A percentile compares a stretch with the other conserved stretches of the same genome.
These are phyloP conservation scores for Parastagonospora avenae DNA, from an alignment of 2,329 filamentous ascomycete species.

Conservation along the genomic window DNA sequence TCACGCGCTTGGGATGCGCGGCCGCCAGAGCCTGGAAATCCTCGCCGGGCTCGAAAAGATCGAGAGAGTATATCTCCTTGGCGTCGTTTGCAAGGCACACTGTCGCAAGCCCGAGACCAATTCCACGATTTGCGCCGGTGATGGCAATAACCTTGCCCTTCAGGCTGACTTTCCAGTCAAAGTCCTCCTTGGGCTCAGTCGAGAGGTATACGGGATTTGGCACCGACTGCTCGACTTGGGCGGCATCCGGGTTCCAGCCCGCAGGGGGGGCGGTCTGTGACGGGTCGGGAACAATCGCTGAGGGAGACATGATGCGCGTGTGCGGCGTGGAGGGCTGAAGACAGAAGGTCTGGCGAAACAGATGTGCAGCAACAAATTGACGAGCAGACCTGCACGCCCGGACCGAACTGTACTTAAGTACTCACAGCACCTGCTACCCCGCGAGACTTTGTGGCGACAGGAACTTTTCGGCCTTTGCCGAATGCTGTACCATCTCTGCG, in stretches of 20 bases:
- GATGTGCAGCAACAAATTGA: slow-evolving; percentile 10
- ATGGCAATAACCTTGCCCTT: slow-evolving; percentile 48
- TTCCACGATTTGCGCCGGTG: slow-evolving; percentile 42
- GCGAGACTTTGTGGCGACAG: slow-evolving; percentile 16
- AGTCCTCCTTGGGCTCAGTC: slow-evolving; percentile 52
- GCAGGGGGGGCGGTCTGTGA: slow-evolving; percentile 20
- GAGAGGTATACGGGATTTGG: slow-evolving; percentile 44
- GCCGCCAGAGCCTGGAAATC: slow-evolving; percentile 52
- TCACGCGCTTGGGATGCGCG: slow-evolving; percentile 49
- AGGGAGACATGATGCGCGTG: slow-evolving; percentile 34
- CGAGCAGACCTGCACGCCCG: slow-evolving; percentile 7
- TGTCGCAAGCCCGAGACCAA: slow-evolving; percentile 54
- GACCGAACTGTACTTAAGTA: slow-evolving; percentile 27
- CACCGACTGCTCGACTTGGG: slow-evolving; percentile 28
- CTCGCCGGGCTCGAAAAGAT: slow-evolving; percentile 54
- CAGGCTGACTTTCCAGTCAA: slow-evolving; percentile 54
- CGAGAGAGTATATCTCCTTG: slow-evolving; percentile 55
- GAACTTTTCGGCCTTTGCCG: slow-evolving; percentile 7
- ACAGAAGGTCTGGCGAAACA: slow-evolving; percentile 7
- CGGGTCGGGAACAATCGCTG: slow-evolving; percentile 27
- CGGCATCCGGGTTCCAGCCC: slow-evolving; percentile 12
- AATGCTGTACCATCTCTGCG: background rate
- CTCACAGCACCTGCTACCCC: slow-evolving; percentile 12
- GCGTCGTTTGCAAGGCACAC: slow-evolving; percentile 55
- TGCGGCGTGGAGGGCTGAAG: background rate